phyloP scores from a whole-genome alignment of 305 asterid species.

The Solanum aculeatissimum region DNA sequence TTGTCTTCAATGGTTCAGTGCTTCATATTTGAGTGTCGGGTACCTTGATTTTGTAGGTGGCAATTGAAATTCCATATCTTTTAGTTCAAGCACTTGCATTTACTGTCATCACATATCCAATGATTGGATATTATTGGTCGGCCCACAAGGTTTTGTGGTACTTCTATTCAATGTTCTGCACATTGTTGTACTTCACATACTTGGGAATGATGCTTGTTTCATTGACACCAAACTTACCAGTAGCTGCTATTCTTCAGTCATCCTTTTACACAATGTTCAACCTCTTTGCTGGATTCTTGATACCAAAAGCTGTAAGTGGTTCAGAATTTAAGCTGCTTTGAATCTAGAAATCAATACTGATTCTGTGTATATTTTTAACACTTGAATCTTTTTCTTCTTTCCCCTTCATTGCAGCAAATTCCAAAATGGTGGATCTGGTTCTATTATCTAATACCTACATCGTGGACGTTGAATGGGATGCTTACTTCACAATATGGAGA shows the following conservation, averaged over 20 bases:
- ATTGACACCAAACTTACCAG: slow-evolving; percentile 43
- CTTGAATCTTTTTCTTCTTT: neutral
- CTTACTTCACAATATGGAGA: slow-evolving; percentile 65
- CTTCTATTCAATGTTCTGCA: slow-evolving; percentile 39
- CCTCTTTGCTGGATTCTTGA: slow-evolving; percentile 41
- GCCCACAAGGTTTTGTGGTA: slow-evolving; percentile 47
- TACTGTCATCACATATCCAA: slow-evolving; percentile 48
- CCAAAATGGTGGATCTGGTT: slow-evolving; percentile 75
- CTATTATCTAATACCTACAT: slow-evolving; percentile 38
- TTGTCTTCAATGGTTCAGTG: neutral
- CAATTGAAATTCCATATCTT: slow-evolving; percentile 47
- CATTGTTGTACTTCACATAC: slow-evolving; percentile 45
- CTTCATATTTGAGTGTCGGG: neutral
- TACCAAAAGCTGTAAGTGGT: slow-evolving; percentile 37
- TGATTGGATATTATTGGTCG: slow-evolving; percentile 50
- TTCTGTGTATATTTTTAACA: neutral
- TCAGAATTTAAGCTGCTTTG: neutral
- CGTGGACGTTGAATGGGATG: slow-evolving; percentile 51
- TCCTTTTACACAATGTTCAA: slow-evolving; percentile 32
- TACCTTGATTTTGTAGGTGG: slow-evolving; percentile 24
- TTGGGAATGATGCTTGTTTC: slow-evolving; percentile 52
- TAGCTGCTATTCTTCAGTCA: slow-evolving; percentile 51
- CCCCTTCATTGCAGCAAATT: slow-evolving; percentile 28
- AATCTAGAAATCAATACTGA: neutral
- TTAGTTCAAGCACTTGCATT: slow-evolving; percentile 28